Percentiles rank a stretch among this genome's conserved stretches.
Conservation (phyloP, 805 yeast species). For the Schwanniomyces pseudopolymorphus region DNA sequence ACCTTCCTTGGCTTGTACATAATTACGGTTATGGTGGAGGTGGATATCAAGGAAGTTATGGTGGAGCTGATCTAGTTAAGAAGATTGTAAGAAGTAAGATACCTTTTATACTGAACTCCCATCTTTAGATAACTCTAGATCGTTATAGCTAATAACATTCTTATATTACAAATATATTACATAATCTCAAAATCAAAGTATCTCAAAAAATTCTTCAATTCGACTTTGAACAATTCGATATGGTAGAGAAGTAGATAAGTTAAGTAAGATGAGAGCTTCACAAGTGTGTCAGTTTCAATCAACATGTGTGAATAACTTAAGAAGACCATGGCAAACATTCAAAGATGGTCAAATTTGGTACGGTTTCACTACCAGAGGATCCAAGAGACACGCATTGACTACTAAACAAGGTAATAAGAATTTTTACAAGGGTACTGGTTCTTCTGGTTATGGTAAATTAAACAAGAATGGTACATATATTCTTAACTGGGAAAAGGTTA, state of each 20-base stretch:
- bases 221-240: neutral
- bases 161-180: slow-evolving; percentile 1
- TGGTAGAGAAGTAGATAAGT: neutral
- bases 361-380: slow-evolving; percentile 75
- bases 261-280: slow-evolving; percentile 48
- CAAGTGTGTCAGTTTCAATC: slow-evolving; percentile 45
- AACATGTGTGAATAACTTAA: slow-evolving; percentile 47
- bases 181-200: slow-evolving; percentile 1
- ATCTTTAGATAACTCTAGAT: neutral
- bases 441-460: slow-evolving; percentile 86
- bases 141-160: too few relatives aligned
- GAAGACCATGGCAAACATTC: slow-evolving; percentile 87
- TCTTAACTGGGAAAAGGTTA: slow-evolving; percentile 80
- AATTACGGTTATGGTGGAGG: slow-evolving; percentile 75
- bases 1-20: slow-evolving; percentile 47
- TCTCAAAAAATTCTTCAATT: slow-evolving; percentile 1
- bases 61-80: slow-evolving; percentile 43
- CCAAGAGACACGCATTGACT: slow-evolving; percentile 79
- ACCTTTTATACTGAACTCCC: neutral
- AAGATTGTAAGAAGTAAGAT: slow-evolving; percentile 23
- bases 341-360: slow-evolving; percentile 83
- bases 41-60: slow-evolving; percentile 74
- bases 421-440: slow-evolving; percentile 93
- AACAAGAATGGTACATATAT: slow-evolving; percentile 73
- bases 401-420: slow-evolving; percentile 94